phyloP scores from a whole-genome alignment of 2,329 filamentous ascomycete genomes.

The Penicillium sp. region DNA sequence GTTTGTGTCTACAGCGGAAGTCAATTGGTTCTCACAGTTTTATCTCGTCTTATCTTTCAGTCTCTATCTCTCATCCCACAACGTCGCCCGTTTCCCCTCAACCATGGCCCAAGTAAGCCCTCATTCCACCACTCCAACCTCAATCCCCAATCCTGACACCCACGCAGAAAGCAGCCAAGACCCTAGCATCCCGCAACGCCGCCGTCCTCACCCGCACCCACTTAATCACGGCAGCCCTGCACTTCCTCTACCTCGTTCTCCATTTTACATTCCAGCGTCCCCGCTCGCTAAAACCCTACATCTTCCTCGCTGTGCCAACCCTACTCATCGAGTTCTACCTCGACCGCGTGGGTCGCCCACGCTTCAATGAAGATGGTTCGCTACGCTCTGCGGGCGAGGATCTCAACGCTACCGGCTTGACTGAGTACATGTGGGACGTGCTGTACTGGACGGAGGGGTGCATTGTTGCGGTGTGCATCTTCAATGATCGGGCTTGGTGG shows the following conservation, averaged over 20 bases:
- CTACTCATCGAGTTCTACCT: slow-evolving; percentile 82
- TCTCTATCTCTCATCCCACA: background rate
- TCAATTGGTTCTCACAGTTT: background rate
- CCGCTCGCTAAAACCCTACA: slow-evolving; percentile 67
- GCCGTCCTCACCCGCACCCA: slow-evolving; percentile 80
- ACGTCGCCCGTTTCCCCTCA: background rate
- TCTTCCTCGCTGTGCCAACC: slow-evolving; percentile 72
- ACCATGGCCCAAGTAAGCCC: slow-evolving; percentile 35
- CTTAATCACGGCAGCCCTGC: slow-evolving; percentile 71
- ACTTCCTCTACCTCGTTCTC: slow-evolving; percentile 73
- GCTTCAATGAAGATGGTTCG: slow-evolving; percentile 66
- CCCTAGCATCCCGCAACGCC: slow-evolving; percentile 76
- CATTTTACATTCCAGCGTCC: slow-evolving; percentile 67
- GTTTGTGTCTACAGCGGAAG: background rate
- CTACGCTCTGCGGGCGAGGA: slow-evolving; percentile 83
- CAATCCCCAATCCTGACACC: background rate
- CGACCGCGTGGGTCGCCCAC: slow-evolving; percentile 80
- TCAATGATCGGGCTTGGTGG: slow-evolving; percentile 81
- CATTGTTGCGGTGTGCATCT: slow-evolving; percentile 69
- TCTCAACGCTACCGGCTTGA: slow-evolving; percentile 81
- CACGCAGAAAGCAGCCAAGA: slow-evolving; percentile 53
- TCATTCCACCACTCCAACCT: background rate
- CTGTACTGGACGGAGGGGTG: slow-evolving; percentile 92
- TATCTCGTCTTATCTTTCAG: background rate
- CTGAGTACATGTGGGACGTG: slow-evolving; percentile 97